These are phyloP conservation scores for Nothomitra cinnamomea DNA, from an alignment of 2,329 filamentous ascomycete genomes.

Conservation along the genomic window DNA sequence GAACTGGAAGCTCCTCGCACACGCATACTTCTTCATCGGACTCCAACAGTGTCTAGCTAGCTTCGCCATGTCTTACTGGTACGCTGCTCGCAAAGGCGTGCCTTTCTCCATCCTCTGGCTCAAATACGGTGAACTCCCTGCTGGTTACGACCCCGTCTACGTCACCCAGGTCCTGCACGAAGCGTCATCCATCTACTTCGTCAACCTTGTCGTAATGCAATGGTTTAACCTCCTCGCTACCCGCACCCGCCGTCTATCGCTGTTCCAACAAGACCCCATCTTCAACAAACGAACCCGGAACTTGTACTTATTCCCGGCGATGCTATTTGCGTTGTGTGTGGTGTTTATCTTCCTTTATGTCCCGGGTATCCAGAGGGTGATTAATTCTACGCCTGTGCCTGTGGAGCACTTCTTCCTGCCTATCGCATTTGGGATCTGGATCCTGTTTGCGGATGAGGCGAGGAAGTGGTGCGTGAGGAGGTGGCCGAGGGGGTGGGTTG, in stretches of 20 bases:
- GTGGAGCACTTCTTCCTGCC: constrained; percentile 64
- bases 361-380: constrained; percentile 40
- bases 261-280: constrained; percentile 55
- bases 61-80: constrained; percentile 52
- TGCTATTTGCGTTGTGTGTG: constrained; percentile 50
- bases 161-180: constrained; percentile 40
- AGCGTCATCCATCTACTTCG: constrained; percentile 61
- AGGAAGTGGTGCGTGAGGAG: constrained; percentile 46
- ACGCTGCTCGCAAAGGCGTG: constrained; percentile 32
- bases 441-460: constrained; percentile 48
- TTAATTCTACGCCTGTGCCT: constrained; percentile 46
- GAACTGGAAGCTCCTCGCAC: constrained; percentile 53
- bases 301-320: constrained; percentile 50
- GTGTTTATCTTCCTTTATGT: constrained; percentile 52
- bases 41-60: constrained; percentile 41
- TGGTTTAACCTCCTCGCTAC: constrained; percentile 3
- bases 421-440: constrained; percentile 48
- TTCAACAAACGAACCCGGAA: constrained; percentile 51
- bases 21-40: constrained; percentile 57
- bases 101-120: constrained; percentile 51
- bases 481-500: constrained; percentile 39
- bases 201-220: constrained; percentile 60
- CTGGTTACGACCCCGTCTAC: constrained; percentile 33
- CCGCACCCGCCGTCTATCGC: constrained; percentile 36
- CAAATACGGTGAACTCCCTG: constrained; percentile 37